Base-by-base conservation (phyloP, 805 yeast species). In the Metschnikowia cubensis region DNA sequence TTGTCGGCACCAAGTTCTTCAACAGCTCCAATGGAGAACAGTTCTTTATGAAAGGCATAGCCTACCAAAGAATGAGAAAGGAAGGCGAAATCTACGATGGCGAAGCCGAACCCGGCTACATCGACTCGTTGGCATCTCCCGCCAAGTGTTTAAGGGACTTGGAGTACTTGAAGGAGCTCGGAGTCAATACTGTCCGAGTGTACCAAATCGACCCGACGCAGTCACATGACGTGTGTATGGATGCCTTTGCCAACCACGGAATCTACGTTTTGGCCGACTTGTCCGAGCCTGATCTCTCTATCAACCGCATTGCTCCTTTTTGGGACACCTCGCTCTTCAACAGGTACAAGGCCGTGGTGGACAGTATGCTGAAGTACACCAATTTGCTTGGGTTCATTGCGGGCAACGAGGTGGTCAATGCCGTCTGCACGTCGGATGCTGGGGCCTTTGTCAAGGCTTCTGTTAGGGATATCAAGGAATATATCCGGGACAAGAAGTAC, bases 41-140 rank as follows among this genome's bases (percentile, higher is more conserved):
- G 70, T 91, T 91, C 70, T 91, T 83, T 69, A 79, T 91, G 62
- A 84, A 82, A 62, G 97, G 97, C 57, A 79, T 89, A 46, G 96
- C 96, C 0, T 89, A 90, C 69, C 97, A 90, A 70, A 83, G 85
- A 40, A 79, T 83, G 57, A 75, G 83, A 13, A 79, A 80, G 47
- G 74, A 73, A 55, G 61, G 60, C 60, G 59, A 64, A 61, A 25
- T 45, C 54, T 63, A 55, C 42, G 61, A 59, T 33, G 54, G 53
- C 11, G 48, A 53, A 1, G 46, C 54, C 4, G 62, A 55, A 20
- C 59, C 62, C 11, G 63, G 66, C 3, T 77, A 73, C 53, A 76
- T 83, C 45, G 97, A 92, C 68, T 95, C 97, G 0, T 73, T 92
- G 60, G 86, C 89, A 4, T 85, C 87, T 62, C 71, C 77, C 7